Evolutionary conservation across 441 rosid species (phyloP), one percentile per base, ranked within the genome.

Genomic region (Arabidopsis hybrid): DNA sequence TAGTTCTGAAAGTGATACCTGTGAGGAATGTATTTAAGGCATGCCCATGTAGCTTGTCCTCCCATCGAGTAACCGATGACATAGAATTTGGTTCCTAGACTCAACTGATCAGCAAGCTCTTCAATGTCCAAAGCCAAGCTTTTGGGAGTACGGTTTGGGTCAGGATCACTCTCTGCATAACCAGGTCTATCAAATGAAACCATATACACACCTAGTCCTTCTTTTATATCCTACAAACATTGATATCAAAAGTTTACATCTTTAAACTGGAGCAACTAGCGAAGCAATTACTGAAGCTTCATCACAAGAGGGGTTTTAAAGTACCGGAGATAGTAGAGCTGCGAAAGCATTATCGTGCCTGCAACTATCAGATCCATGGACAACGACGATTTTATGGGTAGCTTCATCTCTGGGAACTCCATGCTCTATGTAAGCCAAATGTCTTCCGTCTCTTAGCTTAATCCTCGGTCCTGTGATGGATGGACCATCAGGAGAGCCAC

Each of bases 181-280:
- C 95, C 90, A 29, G 92, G 87, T 75, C 87, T 83, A 71, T 89
- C 92, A 68, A 82, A 83, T 46, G 91, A 86, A 73, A 87, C 88
- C 66, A 84, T 72, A 67, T 85, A 83, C 69, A 89, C 63, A 50
- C 87, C 83, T 46, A 89, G 39, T 58, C 79, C 88, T 32, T 89
- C 82, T 14, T 79, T 31, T 32, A 79, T 51, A 17, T 84, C 90
- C 91, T 89, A 80, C 69, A 77, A 77, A 75, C 51, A 75, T 72
- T 32, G 43, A 51, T 10, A 18, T 42, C 35, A 60, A 11, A 57
- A 50, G 9, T 5, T 49, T 4, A 57, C 4, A 8, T 46, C 67
- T 31, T 40, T 32, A 12, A 7, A 36, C 17, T 49, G 52, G 6
- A 42, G 2, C 5, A 34, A 43, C 2, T 42, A 21, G 29, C 26